Conservation (phyloP, 345 rosid species). For the Pelargonium nanum region DNA sequence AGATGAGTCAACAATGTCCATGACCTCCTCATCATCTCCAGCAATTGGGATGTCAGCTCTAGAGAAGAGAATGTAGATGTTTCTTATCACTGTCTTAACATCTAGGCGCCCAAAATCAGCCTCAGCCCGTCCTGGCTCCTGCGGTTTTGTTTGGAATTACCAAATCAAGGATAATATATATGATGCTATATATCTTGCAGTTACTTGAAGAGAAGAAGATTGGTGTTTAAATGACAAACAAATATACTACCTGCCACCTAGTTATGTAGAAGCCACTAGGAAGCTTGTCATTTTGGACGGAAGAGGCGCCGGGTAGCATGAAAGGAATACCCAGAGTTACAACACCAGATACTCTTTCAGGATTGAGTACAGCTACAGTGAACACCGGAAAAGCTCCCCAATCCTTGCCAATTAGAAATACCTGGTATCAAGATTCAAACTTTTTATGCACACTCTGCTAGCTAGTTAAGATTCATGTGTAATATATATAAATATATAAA, state of each 20-base stretch:
- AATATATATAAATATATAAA: background rate
- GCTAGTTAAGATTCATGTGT: no score
- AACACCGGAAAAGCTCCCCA: constrained; percentile 37
- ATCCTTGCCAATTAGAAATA: constrained; percentile 42
- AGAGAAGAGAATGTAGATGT: constrained; percentile 41
- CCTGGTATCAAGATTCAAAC: constrained; percentile 18
- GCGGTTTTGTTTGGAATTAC: background rate
- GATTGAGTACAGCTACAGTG: constrained; percentile 31
- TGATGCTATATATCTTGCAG: background rate
- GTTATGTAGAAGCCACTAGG: constrained; percentile 46
- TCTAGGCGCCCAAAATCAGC: constrained; percentile 51
- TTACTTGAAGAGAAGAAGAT: no score
- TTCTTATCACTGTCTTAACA: constrained; percentile 44
- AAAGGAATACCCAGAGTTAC: constrained; percentile 42
- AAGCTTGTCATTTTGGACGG: constrained; percentile 13
- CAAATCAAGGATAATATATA: background rate
- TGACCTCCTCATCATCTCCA: constrained; percentile 39
- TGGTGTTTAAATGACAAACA: no score
- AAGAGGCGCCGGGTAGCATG: constrained; percentile 17
- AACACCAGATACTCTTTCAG: constrained; percentile 33
- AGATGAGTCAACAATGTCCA: constrained; percentile 46
- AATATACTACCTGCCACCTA: constrained; percentile 33
- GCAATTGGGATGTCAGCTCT: constrained; percentile 48
- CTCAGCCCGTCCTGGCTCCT: constrained; percentile 55
- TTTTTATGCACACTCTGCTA: background rate